Base-by-base conservation (phyloP, 1,139 yeast species). In the Candida dubliniensis region DNA sequence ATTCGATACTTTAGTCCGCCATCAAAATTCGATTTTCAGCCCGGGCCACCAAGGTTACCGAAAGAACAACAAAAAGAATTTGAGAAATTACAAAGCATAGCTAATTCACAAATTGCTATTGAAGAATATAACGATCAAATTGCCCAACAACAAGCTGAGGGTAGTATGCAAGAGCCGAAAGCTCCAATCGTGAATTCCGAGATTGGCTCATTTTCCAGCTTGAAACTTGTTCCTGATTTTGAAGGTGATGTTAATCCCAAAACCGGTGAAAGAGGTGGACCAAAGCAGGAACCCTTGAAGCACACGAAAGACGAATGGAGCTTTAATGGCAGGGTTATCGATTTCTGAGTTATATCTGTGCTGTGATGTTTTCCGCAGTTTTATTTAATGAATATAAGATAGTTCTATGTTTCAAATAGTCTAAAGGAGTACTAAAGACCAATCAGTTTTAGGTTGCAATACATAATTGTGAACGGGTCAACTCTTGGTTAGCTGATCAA, bases 241-340 rank as follows among this genome's bases (percentile, higher is more conserved):
- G 97, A 91, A 64, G 99, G 99, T 1, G 93, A 91, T 48, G 82
- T 77, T 31, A 93, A 93, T 59, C 99, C 99, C 0, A 76, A 74
- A 47, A 91, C 98, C 1, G 99, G 99, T 1, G 99, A 95, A 65
- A 74, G 84, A 29, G 96, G 96, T 34, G 99, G 99, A 0, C 99
- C 99, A n/a, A 95, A 95, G 59, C 98, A 93, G 63, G 98, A 95
- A 58, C 99, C 99, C 0, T 73, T 89, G 54, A 81, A 83, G 56
- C 96, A 89, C 59, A 57, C 59, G 3, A 48, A 49, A 27, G 93
- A 91, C 36, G 99, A 95, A 57, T 95, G 96, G 81, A 83, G 96
- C 3, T 95, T 84, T 62, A 91, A 93, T 60, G 99, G 99, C 0
- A 79, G 98, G 60, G 96, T 89, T 27, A 91, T 98, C 2, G 99